Evolutionary conservation across 169 alveolate genomes (phyloP).

Genomic region (Plasmodium gonderi): DNA sequence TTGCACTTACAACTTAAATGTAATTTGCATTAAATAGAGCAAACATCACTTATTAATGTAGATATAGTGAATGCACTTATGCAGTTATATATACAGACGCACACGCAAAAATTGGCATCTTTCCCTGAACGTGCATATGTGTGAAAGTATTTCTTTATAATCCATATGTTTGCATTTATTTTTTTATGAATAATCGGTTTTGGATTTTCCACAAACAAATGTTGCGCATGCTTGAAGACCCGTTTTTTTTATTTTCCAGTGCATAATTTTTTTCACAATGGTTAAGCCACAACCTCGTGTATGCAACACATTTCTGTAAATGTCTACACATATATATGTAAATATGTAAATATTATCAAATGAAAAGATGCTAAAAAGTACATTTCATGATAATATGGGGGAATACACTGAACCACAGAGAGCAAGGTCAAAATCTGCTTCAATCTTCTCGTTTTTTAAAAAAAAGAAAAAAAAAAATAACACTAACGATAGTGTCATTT

Average conservation of each 20-base stretch:
- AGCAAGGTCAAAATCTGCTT: conserved; percentile 31
- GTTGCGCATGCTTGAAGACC: not conserved
- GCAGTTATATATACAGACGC: not conserved
- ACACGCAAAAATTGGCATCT: not conserved
- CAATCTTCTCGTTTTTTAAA: conserved; percentile 48
- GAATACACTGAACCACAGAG: not conserved
- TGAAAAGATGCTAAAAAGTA: conserved; percentile 17
- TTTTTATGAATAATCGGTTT: not conserved
- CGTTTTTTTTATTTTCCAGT: too few relatives aligned
- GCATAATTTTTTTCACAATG: too few relatives aligned
- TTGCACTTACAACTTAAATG: not conserved
- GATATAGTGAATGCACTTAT: not conserved
- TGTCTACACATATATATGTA: not conserved
- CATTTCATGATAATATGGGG: not conserved
- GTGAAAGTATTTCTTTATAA: not conserved
- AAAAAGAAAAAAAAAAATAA: conserved; percentile 22
- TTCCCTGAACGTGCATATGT: not conserved
- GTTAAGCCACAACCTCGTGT: too few relatives aligned
- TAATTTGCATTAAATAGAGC: not conserved
- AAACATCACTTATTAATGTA: not conserved
- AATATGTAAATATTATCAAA: not conserved
- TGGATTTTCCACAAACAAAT: not conserved
- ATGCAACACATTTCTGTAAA: not conserved
- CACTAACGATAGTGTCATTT: conserved; percentile 5
- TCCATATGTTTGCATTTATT: not conserved